Base-by-base conservation (phyloP, 2,329 filamentous ascomycete genomes). In the Ploettnerulaceae sp. region DNA sequence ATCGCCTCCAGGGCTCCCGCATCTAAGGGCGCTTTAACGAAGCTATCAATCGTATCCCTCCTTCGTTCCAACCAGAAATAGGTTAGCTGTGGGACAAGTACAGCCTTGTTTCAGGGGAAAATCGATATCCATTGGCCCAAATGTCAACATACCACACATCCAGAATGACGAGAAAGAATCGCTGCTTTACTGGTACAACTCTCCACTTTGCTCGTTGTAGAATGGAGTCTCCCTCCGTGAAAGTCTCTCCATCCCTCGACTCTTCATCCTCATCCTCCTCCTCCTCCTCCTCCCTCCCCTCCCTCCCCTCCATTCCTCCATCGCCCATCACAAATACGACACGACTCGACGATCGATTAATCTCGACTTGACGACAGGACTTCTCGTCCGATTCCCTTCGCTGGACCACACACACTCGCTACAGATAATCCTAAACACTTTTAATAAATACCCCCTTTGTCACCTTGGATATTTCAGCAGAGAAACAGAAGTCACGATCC, bases 321-420 rank as follows among this genome's bases (percentile, higher is more conserved):
- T 34, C 33, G 20, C 29, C 20, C 29, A 32, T 29, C 18, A 42
- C 39, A 42, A 42, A 15, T 22, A 32, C 39, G 29, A 32, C 28
- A 40, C n/a, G 12, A n/a, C n/a, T 42, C 39, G 37, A 42, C 31
- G 26, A 47, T 22, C 37, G 32, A 42, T 42, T 34, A n/a, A 25
- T 14, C 15, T 35, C 34, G 34, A 46, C 35, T 40, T n/a, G 32
- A 35, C 43, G 7, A 41, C 32, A 18, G 40, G 46, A 48, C 46
- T 14, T 45, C 34, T 39, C 29, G 35, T 45, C 42, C 37, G 37
- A 28, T 49, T 49, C n/a, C 42, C 32, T 33, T 49, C 42, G 41
- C 42, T 49, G 41, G 41, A 40, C 21, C 22, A n/a, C 7, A 24
- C 28, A 45, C 24, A 18, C 21, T 47, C 36, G 44, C 36, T 41